Base-by-base conservation (phyloP, 108 stramenopile species). In the Nitzschia inconspicua region DNA sequence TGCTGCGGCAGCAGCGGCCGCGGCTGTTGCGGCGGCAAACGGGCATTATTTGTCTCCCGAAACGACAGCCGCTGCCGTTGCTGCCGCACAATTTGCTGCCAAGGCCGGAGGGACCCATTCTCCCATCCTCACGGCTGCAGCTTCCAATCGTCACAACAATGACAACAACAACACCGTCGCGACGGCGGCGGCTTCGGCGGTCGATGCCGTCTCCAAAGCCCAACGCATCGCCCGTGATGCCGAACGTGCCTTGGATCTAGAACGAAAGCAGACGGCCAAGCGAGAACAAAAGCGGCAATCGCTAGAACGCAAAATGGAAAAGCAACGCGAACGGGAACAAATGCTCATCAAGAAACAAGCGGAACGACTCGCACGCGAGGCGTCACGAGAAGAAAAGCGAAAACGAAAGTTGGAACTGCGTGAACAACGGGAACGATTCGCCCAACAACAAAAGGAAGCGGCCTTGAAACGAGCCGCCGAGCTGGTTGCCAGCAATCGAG, bases 401-500 rank as follows among this genome's bases (percentile, higher is more conserved):
- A 44, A 63, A 30, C 70, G 71, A 24, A 86, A 86, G 57, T 25
- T 81, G 11, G 76, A 77, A 18, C 64, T 83, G 23, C 70, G 83
- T 35, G 52, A 66, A 47, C 70, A 85, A 43, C 78, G 85, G 3
- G 89, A 86, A 53, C 60, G 67, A 7, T 80, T 77, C 57, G 73
- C 69, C 0, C 66, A 83, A 61, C 77, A 80, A 60, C 83, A 85
- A 59, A 90, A 86, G 60, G 85, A 84, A 37, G 83, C 79, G 14
- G 89, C 89, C 1, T 47, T 90, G 6, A 61, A 69, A 25, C 80
- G 85, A 23, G 81, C 83, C 29, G 89, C 83, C 3, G 85, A 86
- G 28, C 41, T 90, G 35, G 85, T 90, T 18, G 63, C 70, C 9
- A 78, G 78, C 19, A 86, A 84, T 71, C 72, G 81, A 14, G 79